These are phyloP conservation scores for Carex cristatella DNA, from an alignment of 176 grass and related monocot genomes.

Conservation along the genomic window DNA sequence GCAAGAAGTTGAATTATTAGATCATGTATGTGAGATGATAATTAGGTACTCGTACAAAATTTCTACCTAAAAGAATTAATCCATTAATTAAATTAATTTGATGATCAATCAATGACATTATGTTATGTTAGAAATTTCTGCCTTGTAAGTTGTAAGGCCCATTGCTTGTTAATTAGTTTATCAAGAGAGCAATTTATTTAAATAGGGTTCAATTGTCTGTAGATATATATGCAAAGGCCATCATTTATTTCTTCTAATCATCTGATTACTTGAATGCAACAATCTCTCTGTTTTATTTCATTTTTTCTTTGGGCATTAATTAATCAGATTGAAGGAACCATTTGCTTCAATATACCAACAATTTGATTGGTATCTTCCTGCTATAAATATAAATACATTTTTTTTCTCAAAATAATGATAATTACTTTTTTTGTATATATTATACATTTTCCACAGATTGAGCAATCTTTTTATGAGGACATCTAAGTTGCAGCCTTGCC, in stretches of 20 bases:
- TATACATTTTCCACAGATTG: not conserved
- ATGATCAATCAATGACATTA: not conserved
- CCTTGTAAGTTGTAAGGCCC: not conserved
- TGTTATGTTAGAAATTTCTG: not conserved
- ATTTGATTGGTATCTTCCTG: not conserved
- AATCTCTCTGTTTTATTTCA: not conserved
- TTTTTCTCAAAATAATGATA: not conserved
- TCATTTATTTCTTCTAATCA: not conserved
- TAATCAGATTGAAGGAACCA: not conserved
- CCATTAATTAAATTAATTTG: not conserved
- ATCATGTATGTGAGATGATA: not conserved
- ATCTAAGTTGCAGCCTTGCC: not conserved
- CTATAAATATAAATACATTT: not conserved
- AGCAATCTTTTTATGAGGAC: not conserved
- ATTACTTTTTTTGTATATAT: not conserved
- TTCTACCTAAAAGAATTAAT: not conserved
- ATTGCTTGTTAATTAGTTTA: not conserved
- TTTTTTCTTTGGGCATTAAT: not conserved
- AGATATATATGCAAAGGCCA: not conserved
- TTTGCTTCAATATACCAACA: not conserved
- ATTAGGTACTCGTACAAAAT: not conserved
- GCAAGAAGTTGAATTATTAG: not conserved
- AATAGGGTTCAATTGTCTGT: not conserved
- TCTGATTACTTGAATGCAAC: not conserved
- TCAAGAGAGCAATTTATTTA: not conserved